Evolutionary conservation across 208 protist genomes (phyloP).

Genomic region (Trypanosoma cruzi): DNA sequence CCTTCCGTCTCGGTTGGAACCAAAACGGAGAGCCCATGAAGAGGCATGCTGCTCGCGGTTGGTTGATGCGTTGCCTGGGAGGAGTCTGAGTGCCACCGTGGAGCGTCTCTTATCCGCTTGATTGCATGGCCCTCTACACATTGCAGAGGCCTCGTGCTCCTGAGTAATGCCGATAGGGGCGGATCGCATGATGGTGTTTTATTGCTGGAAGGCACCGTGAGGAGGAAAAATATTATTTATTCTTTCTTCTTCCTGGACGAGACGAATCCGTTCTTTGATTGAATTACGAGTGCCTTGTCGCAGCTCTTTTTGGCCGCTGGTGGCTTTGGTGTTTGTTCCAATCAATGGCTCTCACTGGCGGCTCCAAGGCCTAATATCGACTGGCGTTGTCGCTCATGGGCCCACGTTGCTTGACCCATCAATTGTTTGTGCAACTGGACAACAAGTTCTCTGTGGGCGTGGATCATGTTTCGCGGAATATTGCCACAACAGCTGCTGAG

Average conservation of each 20-base stretch:
- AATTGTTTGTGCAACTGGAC: conserved; percentile 89
- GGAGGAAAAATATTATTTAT: conserved; percentile 86
- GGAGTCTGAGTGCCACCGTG: conserved; percentile 50
- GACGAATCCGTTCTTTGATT: conserved; percentile 35
- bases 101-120: conserved; percentile 71
- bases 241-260: conserved; percentile 58
- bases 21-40: conserved; percentile 68
- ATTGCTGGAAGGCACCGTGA: conserved; percentile 71
- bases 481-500: conserved; percentile 28
- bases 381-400: conserved; percentile 85
- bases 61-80: conserved; percentile 58
- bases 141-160: conserved; percentile 73
- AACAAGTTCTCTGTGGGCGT: conserved; percentile 66
- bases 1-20: conserved; percentile 52
- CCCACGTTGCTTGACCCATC: conserved; percentile 80
- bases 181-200: conserved; percentile 48
- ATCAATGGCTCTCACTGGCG: conserved; percentile 81
- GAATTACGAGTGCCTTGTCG: conserved; percentile 58
- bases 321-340: conserved; percentile 78
- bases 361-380: conserved; percentile 65
- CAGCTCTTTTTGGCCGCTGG: conserved; percentile 77
- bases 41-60: conserved; percentile 48
- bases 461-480: conserved; percentile 31
- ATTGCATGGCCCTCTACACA: conserved; percentile 57
- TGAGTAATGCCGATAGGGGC: conserved; percentile 54